phyloP scores from a whole-genome alignment of 108 stramenopile species.

The Conticribra weissflogii region DNA sequence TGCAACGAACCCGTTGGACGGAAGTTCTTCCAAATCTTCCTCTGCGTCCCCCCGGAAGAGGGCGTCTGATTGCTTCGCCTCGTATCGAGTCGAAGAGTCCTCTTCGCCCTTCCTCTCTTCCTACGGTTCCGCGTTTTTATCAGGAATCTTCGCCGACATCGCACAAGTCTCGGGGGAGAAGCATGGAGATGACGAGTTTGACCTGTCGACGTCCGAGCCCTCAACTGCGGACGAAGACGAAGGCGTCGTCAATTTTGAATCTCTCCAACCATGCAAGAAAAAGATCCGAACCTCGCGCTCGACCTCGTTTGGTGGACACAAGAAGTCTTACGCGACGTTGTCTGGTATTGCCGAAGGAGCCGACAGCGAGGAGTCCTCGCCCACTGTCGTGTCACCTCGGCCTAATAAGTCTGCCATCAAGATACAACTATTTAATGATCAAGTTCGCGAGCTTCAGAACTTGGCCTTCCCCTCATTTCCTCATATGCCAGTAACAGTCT shows the following conservation, averaged over 20 bases:
- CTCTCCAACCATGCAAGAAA: slow-evolving; percentile 12
- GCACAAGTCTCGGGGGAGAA: slow-evolving; percentile 27
- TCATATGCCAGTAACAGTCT: slow-evolving; percentile 22
- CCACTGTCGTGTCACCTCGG: slow-evolving; percentile 41
- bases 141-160: slow-evolving; percentile 50
- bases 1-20: slow-evolving; percentile 8
- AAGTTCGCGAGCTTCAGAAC: slow-evolving; percentile 36
- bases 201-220: not conserved
- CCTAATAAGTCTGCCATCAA: slow-evolving; percentile 24
- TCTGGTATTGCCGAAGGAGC: slow-evolving; percentile 18
- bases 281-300: slow-evolving; percentile 26
- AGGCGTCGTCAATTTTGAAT: slow-evolving; percentile 1
- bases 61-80: slow-evolving; percentile 21
- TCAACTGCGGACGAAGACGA: not conserved
- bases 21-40: not conserved
- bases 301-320: slow-evolving; percentile 18
- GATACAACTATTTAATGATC: slow-evolving; percentile 39
- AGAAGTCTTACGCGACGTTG: slow-evolving; percentile 24
- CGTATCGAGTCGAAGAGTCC: slow-evolving; percentile 2
- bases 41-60: slow-evolving; percentile 22
- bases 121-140: slow-evolving; percentile 46
- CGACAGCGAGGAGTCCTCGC: slow-evolving; percentile 1
- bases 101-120: slow-evolving; percentile 37
- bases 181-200: slow-evolving; percentile 1
- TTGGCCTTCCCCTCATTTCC: slow-evolving; percentile 45